Percentiles rank a stretch among this genome's conserved stretches.
phyloP scores from a whole-genome alignment of 352 stramenopile species.

The Phytophthora podocarpi region DNA sequence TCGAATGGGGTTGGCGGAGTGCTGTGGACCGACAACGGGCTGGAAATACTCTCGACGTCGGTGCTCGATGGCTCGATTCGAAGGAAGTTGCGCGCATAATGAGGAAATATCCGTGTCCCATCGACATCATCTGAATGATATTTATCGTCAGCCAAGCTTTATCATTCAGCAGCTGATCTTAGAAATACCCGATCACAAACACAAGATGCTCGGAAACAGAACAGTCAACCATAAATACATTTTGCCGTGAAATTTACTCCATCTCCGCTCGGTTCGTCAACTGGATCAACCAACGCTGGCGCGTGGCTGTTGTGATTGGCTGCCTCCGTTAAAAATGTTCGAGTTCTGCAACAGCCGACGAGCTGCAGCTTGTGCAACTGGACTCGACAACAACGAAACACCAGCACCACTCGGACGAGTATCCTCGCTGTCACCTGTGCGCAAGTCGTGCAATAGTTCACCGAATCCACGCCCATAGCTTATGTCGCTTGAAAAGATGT shows the following conservation, averaged over 20 bases:
- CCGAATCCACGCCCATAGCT: conserved; percentile 71
- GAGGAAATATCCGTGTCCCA: no score
- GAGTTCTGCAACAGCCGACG: conserved; percentile 43
- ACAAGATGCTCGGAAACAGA: no score
- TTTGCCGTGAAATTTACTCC: no score
- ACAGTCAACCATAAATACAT: conserved; percentile 4
- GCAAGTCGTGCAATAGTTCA: conserved; percentile 54
- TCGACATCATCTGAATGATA: no score
- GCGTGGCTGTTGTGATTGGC: conserved; percentile 17
- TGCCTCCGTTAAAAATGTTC: conserved; percentile 12
- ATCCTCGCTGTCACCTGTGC: conserved; percentile 26
- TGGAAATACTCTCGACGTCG: no score
- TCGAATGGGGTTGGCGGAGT: no score
- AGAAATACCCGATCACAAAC: no score
- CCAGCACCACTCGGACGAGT: conserved; percentile 16
- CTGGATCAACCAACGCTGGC: conserved; percentile 33
- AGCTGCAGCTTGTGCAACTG: conserved; percentile 42
- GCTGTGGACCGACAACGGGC: no score
- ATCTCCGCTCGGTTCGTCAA: not conserved
- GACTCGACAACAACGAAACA: conserved; percentile 33
- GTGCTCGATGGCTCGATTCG: no score
- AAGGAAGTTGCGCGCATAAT: no score
- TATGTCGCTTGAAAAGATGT: conserved; percentile 67
- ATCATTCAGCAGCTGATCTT: no score
- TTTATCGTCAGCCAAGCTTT: no score